A percentile compares a stretch with the other conserved stretches of the same genome.
Evolutionary conservation across 176 grass and related monocot species (phyloP).

Genomic region (Alloteropsis semialata): DNA sequence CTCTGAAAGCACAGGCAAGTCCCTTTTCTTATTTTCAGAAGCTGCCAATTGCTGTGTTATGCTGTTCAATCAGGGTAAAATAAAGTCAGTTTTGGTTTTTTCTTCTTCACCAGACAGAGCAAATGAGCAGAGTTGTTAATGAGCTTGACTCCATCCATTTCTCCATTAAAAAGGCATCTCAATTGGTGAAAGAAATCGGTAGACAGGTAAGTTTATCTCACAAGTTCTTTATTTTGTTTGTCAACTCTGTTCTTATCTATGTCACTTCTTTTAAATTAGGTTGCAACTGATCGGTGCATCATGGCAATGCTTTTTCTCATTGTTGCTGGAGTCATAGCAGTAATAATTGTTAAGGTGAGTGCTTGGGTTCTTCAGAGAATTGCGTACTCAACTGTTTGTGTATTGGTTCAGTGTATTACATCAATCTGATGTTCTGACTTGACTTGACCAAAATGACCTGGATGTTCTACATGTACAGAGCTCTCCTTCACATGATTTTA

Average conservation of each 20-base stretch:
- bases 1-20: constrained; percentile 82
- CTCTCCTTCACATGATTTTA: not conserved
- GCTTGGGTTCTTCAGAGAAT: constrained; percentile 6
- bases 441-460: not conserved
- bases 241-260: not conserved
- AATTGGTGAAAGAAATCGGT: constrained; percentile 93
- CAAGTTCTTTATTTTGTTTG: not conserved
- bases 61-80: not conserved
- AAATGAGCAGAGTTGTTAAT: constrained; percentile 96
- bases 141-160: constrained; percentile 99
- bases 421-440: not conserved
- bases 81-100: constrained; percentile 6
- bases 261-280: constrained; percentile 35
- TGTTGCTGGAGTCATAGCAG: constrained; percentile 82
- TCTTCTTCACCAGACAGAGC: constrained; percentile 72
- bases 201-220: constrained; percentile 51
- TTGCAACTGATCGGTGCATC: constrained; percentile 94
- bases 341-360: constrained; percentile 89
- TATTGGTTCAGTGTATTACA: not conserved
- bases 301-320: constrained; percentile 95
- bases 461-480: not conserved
- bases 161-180: constrained; percentile 92
- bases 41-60: not conserved
- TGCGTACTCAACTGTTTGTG: not conserved
- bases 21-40: constrained; percentile 17